phyloP scores from a whole-genome alignment of 169 alveolate genomes.

The Plasmodium ovale region DNA sequence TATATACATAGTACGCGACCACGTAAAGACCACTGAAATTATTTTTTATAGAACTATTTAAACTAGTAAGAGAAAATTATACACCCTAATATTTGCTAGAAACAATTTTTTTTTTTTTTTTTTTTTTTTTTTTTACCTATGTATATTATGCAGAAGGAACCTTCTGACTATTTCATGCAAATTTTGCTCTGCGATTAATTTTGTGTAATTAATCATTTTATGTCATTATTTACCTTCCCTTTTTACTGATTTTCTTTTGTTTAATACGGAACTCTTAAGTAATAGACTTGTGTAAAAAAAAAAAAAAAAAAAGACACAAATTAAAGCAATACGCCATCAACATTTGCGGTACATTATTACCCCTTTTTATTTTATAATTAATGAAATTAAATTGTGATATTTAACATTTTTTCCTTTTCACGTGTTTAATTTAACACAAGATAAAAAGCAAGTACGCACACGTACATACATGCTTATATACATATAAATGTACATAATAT shows the following conservation, averaged over 20 bases:
- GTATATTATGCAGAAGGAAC: background rate
- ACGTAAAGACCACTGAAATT: too few relatives aligned
- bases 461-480: slow-evolving; percentile 2
- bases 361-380: slow-evolving; percentile 36
- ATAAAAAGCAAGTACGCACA: background rate
- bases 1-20: too few relatives aligned
- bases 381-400: slow-evolving; percentile 20
- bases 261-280: background rate
- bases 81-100: too few relatives aligned
- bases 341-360: slow-evolving; percentile 1
- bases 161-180: too few relatives aligned
- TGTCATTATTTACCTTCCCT: too few relatives aligned
- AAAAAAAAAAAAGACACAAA: slow-evolving; percentile 5
- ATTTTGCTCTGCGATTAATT: too few relatives aligned
- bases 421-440: slow-evolving; percentile 23
- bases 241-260: slow-evolving; percentile 3
- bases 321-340: slow-evolving; percentile 5
- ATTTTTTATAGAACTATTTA: slow-evolving; percentile 25
- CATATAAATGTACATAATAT: too few relatives aligned
- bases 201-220: too few relatives aligned
- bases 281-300: slow-evolving; percentile 17
- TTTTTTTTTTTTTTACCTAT: background rate
- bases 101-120: slow-evolving; percentile 4
- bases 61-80: slow-evolving; percentile 29
- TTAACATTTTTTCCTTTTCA: background rate